phyloP scores from a whole-genome alignment of 352 stramenopile species.

The Phytopythium litorale region DNA sequence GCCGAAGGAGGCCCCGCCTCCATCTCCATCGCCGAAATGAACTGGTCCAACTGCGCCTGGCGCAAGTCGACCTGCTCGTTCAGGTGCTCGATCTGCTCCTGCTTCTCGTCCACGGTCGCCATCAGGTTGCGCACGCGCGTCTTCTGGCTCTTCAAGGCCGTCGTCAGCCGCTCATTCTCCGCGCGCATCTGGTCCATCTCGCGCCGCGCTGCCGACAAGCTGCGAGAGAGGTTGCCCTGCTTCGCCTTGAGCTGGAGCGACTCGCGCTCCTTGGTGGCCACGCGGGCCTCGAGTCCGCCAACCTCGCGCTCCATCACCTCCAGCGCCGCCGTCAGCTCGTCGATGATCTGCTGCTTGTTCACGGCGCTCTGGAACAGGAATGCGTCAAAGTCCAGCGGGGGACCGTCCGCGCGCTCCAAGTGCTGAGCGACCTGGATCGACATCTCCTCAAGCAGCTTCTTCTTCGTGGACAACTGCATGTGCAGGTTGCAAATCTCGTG shows the following conservation, averaged over 20 bases:
- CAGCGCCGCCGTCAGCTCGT: constrained; percentile 64
- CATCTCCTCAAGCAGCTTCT: constrained; percentile 76
- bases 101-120: constrained; percentile 56
- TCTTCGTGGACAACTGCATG: constrained; percentile 76
- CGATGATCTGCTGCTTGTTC: constrained; percentile 58
- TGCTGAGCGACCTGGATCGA: constrained; percentile 57
- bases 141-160: constrained; percentile 54
- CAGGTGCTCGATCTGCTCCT: constrained; percentile 61
- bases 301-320: constrained; percentile 70
- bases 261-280: constrained; percentile 51
- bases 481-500: constrained; percentile 81
- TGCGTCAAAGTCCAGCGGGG: constrained; percentile 64
- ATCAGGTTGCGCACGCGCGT: constrained; percentile 51
- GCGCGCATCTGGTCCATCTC: constrained; percentile 51
- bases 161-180: constrained; percentile 48
- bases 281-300: constrained; percentile 41
- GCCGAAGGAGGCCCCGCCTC: constrained; percentile 1
- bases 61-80: constrained; percentile 51
- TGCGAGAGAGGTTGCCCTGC: constrained; percentile 34
- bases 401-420: constrained; percentile 28
- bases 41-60: constrained; percentile 46
- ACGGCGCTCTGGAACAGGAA: constrained; percentile 72
- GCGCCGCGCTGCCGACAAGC: constrained; percentile 44
- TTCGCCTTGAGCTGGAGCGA: constrained; percentile 59
- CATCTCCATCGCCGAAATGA: constrained; percentile 31